phyloP scores from a whole-genome alignment of 148 eudicot species.

The Rhododendron mucronatum region DNA sequence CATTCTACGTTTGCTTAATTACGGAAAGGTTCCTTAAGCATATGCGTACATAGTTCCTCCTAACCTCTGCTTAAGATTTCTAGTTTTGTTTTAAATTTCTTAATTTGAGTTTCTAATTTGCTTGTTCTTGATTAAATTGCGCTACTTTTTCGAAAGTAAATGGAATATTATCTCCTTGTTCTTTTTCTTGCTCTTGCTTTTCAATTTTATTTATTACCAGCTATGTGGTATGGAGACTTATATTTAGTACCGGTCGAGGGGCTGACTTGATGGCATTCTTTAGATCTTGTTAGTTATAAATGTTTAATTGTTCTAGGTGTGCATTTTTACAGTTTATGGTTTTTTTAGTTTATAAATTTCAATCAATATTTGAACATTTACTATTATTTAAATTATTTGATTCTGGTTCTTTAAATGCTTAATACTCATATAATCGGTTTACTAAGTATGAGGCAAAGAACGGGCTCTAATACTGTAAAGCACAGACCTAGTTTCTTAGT shows the following conservation, averaged over 20 bases:
- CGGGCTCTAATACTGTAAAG: neutral
- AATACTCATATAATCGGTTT: neutral
- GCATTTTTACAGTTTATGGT: neutral
- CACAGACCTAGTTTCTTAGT: neutral
- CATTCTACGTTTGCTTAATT: neutral
- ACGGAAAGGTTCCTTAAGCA: neutral
- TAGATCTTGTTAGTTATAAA: neutral
- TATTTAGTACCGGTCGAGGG: neutral
- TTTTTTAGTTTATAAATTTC: neutral
- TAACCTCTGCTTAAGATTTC: neutral
- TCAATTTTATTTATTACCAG: neutral
- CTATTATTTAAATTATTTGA: neutral
- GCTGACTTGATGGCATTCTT: neutral
- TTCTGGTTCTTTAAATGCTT: neutral
- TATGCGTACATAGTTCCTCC: neutral
- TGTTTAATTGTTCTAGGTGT: neutral
- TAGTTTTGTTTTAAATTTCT: neutral
- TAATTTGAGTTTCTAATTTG: neutral
- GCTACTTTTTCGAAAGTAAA: neutral
- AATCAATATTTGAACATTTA: neutral
- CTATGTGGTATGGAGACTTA: neutral
- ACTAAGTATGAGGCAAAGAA: neutral
- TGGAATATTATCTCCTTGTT: neutral
- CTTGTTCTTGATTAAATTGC: neutral
- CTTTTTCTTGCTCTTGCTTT: neutral